These are phyloP conservation scores for Fusarium sp. DNA, from an alignment of 2,329 filamentous ascomycete species.

Conservation along the genomic window DNA sequence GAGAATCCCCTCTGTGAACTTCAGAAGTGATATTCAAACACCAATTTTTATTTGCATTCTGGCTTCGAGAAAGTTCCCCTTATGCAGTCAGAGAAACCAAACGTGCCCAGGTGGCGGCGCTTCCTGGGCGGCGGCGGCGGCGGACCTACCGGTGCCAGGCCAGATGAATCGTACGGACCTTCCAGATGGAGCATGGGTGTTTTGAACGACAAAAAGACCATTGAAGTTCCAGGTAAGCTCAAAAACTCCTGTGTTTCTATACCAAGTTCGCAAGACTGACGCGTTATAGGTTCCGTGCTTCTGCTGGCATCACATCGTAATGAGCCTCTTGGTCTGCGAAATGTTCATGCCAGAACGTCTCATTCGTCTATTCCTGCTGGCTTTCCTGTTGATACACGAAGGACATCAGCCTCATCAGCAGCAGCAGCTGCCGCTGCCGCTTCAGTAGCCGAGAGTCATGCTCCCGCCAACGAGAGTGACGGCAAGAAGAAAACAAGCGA, in stretches of 20 bases:
- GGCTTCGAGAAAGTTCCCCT: neutral
- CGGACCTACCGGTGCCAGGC: constrained; percentile 10
- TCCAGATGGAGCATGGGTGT: constrained; percentile 79
- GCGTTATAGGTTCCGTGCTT: constrained; percentile 64
- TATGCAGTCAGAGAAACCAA: constrained; percentile 35
- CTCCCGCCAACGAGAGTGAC: constrained; percentile 42
- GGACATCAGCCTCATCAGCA: constrained; percentile 44
- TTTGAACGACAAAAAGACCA: constrained; percentile 81
- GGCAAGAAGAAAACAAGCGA: constrained; percentile 82
- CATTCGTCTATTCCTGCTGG: constrained; percentile 67
- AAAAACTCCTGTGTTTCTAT: neutral
- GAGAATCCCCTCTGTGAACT: neutral
- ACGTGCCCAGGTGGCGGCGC: constrained; percentile 32
- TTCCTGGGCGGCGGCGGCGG: constrained; percentile 31
- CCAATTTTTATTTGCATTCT: neutral
- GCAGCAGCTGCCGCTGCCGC: constrained; percentile 1
- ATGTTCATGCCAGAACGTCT: constrained; percentile 67
- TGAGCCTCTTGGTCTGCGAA: constrained; percentile 69
- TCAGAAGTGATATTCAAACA: neutral
- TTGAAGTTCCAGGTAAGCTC: constrained; percentile 83
- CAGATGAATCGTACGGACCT: constrained; percentile 30
- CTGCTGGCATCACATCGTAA: constrained; percentile 67
- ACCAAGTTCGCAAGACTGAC: constrained; percentile 12
- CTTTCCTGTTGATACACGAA: constrained; percentile 52
- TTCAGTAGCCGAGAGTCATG: constrained; percentile 9